Evolutionary conservation across 108 stramenopile species (phyloP).

Genomic region (Nitzschia sp.): DNA sequence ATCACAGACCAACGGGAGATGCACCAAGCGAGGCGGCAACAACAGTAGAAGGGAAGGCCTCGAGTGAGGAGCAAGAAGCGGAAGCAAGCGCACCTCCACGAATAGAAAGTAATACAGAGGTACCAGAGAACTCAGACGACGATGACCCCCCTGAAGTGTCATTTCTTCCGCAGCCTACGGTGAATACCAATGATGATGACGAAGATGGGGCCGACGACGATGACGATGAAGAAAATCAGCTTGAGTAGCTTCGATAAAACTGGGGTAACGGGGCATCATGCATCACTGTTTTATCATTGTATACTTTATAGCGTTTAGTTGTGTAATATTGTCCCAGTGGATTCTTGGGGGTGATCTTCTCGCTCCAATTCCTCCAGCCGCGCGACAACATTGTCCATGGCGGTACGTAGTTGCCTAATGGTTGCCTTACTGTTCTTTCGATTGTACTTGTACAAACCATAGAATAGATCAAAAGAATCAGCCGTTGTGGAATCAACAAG

Average conservation of each 20-base stretch:
- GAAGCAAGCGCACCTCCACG: not conserved
- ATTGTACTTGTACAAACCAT: constrained; percentile 96
- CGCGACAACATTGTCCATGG: constrained; percentile 69
- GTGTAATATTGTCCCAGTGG: constrained; percentile 1
- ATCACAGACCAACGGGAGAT: not conserved
- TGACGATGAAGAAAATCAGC: constrained; percentile 33
- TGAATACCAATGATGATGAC: constrained; percentile 12
- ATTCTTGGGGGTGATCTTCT: constrained; percentile 35
- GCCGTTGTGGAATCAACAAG: constrained; percentile 92
- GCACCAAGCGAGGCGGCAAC: constrained; percentile 1
- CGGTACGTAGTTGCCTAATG: constrained; percentile 50
- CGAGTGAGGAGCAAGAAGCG: not conserved
- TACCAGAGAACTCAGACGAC: not conserved
- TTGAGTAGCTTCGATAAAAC: constrained; percentile 12
- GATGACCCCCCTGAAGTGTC: constrained; percentile 1
- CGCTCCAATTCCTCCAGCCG: constrained; percentile 52
- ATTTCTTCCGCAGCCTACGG: not conserved
- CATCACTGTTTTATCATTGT: not conserved
- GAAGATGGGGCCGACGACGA: constrained; percentile 29
- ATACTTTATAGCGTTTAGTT: constrained; percentile 5
- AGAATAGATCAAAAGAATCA: constrained; percentile 97
- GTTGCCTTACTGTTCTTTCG: constrained; percentile 57
- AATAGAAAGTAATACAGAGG: not conserved
- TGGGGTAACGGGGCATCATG: too few relatives aligned
- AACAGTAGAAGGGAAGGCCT: not conserved